phyloP scores from a whole-genome alignment of 164 flowering plant species.

The Umbellularia californica region DNA sequence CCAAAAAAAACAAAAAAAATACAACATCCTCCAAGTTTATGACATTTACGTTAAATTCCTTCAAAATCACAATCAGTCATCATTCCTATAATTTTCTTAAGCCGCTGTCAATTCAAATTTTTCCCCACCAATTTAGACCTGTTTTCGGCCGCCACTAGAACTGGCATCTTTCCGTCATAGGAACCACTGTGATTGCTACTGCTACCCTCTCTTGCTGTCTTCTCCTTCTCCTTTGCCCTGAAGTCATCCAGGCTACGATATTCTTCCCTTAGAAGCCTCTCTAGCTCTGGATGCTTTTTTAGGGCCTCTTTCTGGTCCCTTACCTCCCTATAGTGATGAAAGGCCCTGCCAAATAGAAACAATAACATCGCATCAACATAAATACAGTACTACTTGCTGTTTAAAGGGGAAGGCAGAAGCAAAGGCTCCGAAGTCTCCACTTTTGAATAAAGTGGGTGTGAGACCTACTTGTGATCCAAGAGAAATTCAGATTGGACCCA shows the following conservation, averaged over 20 bases:
- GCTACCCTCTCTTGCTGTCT: slow-evolving; percentile 17
- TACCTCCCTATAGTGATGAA: slow-evolving; percentile 65
- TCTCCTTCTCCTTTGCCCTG: slow-evolving; percentile 61
- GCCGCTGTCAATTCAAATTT: slow-evolving; percentile 16
- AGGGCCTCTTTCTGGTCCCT: slow-evolving; percentile 39
- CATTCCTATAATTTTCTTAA: neutral
- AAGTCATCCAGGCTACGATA: slow-evolving; percentile 74
- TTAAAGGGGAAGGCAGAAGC: neutral
- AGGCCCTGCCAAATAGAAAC: slow-evolving; percentile 61
- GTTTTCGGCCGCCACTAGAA: slow-evolving; percentile 14
- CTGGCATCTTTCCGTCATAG: slow-evolving; percentile 5
- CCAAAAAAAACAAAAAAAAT: neutral
- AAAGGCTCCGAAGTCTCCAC: neutral
- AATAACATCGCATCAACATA: neutral
- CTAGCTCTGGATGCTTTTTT: slow-evolving; percentile 74
- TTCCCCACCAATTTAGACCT: slow-evolving; percentile 19
- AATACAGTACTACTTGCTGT: neutral
- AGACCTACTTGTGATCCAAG: neutral
- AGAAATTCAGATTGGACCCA: too few species aligned
- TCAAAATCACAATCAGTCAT: neutral
- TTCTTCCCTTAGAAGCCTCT: slow-evolving; percentile 68
- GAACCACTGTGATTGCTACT: slow-evolving; percentile 14
- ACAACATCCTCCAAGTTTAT: neutral
- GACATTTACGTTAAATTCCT: slow-evolving; percentile 3
- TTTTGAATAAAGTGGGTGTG: neutral